phyloP scores from a whole-genome alignment of 441 rosid genomes.

The Isatis lusitanica region DNA sequence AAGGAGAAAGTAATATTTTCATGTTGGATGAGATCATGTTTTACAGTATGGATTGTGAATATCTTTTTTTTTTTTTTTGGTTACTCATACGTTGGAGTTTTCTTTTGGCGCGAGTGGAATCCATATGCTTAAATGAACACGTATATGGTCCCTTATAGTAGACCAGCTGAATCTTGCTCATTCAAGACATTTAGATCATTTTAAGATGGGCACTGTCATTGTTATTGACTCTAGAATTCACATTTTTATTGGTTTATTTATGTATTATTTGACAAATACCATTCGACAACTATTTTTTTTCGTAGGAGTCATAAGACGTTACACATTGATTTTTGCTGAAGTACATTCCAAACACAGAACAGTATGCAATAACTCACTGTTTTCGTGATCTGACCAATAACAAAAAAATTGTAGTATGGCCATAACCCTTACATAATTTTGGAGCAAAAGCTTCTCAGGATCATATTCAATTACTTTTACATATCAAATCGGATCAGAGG shows the following conservation, averaged over 20 bases:
- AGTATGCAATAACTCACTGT: not conserved
- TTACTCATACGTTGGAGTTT: conserved; percentile 13
- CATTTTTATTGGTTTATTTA: not conserved
- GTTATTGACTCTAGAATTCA: not conserved
- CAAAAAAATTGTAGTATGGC: too few species aligned
- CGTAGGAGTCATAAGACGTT: not conserved
- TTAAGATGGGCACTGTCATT: not conserved
- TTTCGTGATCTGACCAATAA: too few species aligned
- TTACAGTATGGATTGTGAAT: too few species aligned
- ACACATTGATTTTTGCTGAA: not conserved
- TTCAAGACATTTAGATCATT: not conserved
- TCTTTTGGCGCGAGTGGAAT: not conserved
- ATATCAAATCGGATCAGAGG: too few species aligned
- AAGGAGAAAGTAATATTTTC: too few species aligned
- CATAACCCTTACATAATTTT: too few species aligned
- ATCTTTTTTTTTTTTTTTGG: too few species aligned
- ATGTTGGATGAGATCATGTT: too few species aligned
- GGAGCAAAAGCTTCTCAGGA: too few species aligned
- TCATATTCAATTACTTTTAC: too few species aligned
- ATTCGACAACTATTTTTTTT: not conserved
- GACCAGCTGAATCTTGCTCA: not conserved
- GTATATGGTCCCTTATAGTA: not conserved
- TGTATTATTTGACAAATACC: not conserved
- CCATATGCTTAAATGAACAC: conserved; percentile 4
- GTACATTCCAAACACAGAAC: not conserved